These are phyloP conservation scores for Halophytophthora batemanensis DNA, from an alignment of 352 stramenopile species.

Conservation along the genomic window DNA sequence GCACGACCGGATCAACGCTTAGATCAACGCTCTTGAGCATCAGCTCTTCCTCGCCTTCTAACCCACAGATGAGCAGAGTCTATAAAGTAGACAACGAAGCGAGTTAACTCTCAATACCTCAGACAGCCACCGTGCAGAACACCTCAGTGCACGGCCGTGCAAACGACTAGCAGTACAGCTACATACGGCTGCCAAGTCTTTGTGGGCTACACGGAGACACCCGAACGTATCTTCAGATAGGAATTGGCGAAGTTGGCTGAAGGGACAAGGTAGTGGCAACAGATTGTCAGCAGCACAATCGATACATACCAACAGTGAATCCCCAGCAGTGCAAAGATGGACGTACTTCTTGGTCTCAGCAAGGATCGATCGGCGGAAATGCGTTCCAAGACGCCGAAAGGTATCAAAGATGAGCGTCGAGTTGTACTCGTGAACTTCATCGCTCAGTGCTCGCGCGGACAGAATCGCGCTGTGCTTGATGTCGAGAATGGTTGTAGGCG, in stretches of 20 bases:
- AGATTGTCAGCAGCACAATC: not conserved
- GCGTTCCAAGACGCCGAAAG: slow-evolving; percentile 51
- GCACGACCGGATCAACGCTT: slow-evolving; percentile 32
- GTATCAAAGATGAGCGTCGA: slow-evolving; percentile 60
- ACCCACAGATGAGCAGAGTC: slow-evolving; percentile 47
- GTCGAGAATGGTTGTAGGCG: slow-evolving; percentile 53
- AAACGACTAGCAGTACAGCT: not conserved
- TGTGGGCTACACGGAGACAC: slow-evolving; percentile 41
- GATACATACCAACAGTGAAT: not conserved
- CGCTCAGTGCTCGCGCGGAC: slow-evolving; percentile 55
- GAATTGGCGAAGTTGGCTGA: slow-evolving; percentile 59
- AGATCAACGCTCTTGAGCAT: slow-evolving; percentile 64
- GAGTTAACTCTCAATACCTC: not conserved
- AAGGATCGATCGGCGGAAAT: slow-evolving; percentile 61
- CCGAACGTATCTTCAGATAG: slow-evolving; percentile 73
- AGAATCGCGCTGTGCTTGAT: slow-evolving; percentile 65
- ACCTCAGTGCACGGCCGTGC: not conserved
- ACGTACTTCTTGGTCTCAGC: slow-evolving; percentile 61
- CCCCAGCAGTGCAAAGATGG: not conserved
- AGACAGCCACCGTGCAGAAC: not conserved
- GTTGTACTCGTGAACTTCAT: slow-evolving; percentile 80
- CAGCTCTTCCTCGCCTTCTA: slow-evolving; percentile 48
- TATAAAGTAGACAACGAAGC: slow-evolving; percentile 6
- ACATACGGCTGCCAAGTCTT: slow-evolving; percentile 38
- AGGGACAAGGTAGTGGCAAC: not conserved